Conservation (phyloP, 73 alveolate species). For the Paramecium sexaurelia region DNA sequence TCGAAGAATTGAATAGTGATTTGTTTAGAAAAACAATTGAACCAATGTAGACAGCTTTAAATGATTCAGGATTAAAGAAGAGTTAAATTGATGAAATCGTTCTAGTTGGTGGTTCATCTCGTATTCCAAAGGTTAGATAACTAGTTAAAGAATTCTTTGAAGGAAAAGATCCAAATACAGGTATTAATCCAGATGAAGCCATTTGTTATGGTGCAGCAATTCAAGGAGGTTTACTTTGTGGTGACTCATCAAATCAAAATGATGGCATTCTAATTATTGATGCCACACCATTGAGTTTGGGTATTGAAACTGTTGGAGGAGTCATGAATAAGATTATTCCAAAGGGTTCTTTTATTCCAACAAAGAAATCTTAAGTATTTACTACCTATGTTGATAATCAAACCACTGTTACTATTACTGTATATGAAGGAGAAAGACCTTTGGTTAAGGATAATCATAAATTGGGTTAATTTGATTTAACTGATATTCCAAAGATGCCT, state of each 20-base stretch:
- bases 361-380: slow-evolving; percentile 89
- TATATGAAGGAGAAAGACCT: slow-evolving; percentile 89
- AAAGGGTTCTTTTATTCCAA: slow-evolving; percentile 99
- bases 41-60: slow-evolving; percentile 95
- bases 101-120: slow-evolving; percentile 97
- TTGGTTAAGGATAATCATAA: slow-evolving; percentile 81
- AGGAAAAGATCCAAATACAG: slow-evolving; percentile 96
- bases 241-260: slow-evolving; percentile 91
- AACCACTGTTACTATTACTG: slow-evolving; percentile 81
- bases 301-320: slow-evolving; percentile 99
- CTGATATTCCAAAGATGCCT: slow-evolving; percentile 87
- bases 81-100: slow-evolving; percentile 90
- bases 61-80: slow-evolving; percentile 82
- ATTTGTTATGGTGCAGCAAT: slow-evolving; percentile 99
- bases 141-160: slow-evolving; percentile 88
- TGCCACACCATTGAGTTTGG: slow-evolving; percentile 98
- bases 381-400: slow-evolving; percentile 73
- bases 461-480: slow-evolving; percentile 83
- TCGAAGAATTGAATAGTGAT: slow-evolving; percentile 96
- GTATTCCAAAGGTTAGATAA: slow-evolving; percentile 95
- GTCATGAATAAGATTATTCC: slow-evolving; percentile 99
- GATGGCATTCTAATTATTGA: slow-evolving; percentile 93
- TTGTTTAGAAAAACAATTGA: slow-evolving; percentile 96
- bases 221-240: slow-evolving; percentile 98
- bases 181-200: slow-evolving; percentile 99